Conservation (phyloP, 495 filamentous ascomycete species). For the Platismatia glauca region DNA sequence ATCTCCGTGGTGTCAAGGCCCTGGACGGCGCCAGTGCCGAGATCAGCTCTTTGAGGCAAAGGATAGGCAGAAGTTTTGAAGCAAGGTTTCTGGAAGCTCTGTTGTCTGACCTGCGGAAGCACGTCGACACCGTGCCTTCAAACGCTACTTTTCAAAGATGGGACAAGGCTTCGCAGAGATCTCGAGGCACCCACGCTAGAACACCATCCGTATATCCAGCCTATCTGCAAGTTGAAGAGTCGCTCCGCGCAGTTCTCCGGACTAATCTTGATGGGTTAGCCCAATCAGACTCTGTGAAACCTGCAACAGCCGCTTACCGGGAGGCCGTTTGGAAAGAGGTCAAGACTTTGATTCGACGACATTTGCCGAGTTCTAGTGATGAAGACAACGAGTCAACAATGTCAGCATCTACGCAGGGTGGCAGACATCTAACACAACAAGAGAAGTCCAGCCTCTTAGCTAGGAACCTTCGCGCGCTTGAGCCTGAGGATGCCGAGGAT, state of each 20-base stretch:
- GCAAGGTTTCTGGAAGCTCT: constrained; percentile 68
- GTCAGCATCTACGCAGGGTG: constrained; percentile 73
- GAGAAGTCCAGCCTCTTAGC: constrained; percentile 85
- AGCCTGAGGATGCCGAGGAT: constrained; percentile 76
- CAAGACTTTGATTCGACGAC: constrained; percentile 71
- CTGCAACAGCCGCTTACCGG: constrained; percentile 75
- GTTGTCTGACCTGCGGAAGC: constrained; percentile 68
- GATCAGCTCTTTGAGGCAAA: constrained; percentile 60
- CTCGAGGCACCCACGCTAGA: constrained; percentile 57
- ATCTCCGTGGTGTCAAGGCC: constrained; percentile 71
- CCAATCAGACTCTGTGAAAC: constrained; percentile 63
- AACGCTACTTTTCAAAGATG: constrained; percentile 72
- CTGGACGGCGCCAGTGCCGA: constrained; percentile 73
- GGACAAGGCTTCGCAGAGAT: constrained; percentile 51
- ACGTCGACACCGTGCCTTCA: constrained; percentile 66
- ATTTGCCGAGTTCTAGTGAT: constrained; percentile 83
- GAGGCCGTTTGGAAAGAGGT: constrained; percentile 83
- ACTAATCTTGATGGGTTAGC: constrained; percentile 67
- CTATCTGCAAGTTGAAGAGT: constrained; percentile 61
- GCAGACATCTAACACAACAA: constrained; percentile 62
- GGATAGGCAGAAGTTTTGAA: constrained; percentile 84
- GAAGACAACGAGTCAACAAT: constrained; percentile 88
- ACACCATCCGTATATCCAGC: constrained; percentile 58
- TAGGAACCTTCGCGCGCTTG: constrained; percentile 81
- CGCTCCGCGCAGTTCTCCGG: constrained; percentile 57